These are phyloP conservation scores for Lachnellula occidentalis DNA, from an alignment of 2,329 filamentous ascomycete genomes.

Conservation along the genomic window DNA sequence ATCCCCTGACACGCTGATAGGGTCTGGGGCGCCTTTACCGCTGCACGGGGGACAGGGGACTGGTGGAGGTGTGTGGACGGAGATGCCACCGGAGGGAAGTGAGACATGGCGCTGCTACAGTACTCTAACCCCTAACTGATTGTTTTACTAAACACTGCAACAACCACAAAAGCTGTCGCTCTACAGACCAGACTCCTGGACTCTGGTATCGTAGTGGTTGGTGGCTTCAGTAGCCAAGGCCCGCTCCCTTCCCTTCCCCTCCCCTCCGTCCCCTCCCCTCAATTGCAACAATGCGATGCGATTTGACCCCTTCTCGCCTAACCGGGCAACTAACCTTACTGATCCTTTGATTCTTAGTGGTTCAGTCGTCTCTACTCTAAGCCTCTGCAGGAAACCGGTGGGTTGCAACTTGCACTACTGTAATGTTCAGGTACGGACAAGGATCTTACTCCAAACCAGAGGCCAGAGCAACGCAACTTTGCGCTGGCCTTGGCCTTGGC, in stretches of 20 bases:
- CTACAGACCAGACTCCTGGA: neutral
- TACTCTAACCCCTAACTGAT: too few relatives aligned
- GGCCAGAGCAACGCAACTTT: neutral
- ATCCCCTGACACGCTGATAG: constrained; percentile 10
- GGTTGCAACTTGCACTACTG: constrained; percentile 14
- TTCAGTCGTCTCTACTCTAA: constrained; percentile 2
- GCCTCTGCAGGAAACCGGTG: constrained; percentile 12
- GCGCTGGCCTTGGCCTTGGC: neutral
- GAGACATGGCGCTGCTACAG: neutral
- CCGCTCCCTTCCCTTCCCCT: too few relatives aligned
- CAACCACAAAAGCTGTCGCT: neutral
- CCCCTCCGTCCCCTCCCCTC: too few relatives aligned
- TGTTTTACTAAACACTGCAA: neutral
- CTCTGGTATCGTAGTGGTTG: too few relatives aligned
- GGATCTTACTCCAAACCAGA: constrained; percentile 9
- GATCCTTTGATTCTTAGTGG: neutral
- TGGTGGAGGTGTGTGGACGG: neutral
- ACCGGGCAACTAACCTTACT: neutral
- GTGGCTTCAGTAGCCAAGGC: neutral
- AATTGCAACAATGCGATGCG: neutral
- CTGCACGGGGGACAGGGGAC: constrained; percentile 1
- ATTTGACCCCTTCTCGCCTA: constrained; percentile 1
- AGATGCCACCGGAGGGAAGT: neutral
- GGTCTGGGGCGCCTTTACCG: constrained; percentile 6
- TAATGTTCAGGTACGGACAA: constrained; percentile 20